phyloP scores from a whole-genome alignment of 768 basidiomycete species.

The Strobilomyces confusus region DNA sequence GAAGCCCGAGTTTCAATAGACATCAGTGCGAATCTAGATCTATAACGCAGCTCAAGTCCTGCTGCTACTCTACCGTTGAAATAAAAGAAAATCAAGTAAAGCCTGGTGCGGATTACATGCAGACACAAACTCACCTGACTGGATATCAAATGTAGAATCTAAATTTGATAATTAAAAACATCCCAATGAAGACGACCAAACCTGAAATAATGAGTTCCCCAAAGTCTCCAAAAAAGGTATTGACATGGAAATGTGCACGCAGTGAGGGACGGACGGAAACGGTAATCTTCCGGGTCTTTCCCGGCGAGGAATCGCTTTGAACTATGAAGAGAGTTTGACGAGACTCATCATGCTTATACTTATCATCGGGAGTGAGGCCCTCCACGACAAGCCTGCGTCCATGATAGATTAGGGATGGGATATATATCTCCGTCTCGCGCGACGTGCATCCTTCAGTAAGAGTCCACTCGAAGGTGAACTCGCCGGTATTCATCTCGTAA shows the following conservation, averaged over 20 bases:
- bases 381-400: conserved; percentile 55
- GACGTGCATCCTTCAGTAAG: conserved; percentile 27
- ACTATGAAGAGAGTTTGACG: conserved; percentile 76
- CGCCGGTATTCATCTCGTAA: conserved; percentile 75
- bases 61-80: background rate
- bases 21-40: too few species aligned
- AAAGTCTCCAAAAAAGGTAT: conserved; percentile 65
- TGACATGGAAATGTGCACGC: conserved; percentile 48
- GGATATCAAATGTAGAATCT: conserved; percentile 23
- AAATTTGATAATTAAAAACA: conserved; percentile 29
- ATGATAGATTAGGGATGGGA: conserved; percentile 60
- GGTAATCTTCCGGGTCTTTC: conserved; percentile 44
- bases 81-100: background rate
- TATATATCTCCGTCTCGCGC: conserved; percentile 79
- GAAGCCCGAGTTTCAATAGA: too few species aligned
- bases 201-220: conserved; percentile 31
- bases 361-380: conserved; percentile 50
- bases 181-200: conserved; percentile 29
- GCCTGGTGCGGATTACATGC: background rate
- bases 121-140: background rate
- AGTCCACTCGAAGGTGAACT: conserved; percentile 63
- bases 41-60: too few species aligned
- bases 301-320: conserved; percentile 38
- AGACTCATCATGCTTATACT: conserved; percentile 54
- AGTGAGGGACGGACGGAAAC: conserved; percentile 58